phyloP scores from a whole-genome alignment of 768 basidiomycete species.

The Lepiota venenata region DNA sequence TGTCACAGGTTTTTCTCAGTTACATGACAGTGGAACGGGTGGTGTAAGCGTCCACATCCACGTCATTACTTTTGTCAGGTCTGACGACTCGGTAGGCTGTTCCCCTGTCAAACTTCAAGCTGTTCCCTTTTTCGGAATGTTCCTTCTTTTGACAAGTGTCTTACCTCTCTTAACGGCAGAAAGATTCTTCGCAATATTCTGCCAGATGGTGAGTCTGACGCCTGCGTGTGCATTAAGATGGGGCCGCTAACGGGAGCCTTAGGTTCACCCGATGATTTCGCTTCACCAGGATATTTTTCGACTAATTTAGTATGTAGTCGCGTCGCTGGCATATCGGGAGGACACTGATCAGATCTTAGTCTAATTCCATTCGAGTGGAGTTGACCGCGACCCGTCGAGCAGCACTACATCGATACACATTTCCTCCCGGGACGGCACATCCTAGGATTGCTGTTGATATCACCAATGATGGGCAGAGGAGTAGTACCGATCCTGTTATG shows the following conservation, averaged over 20 bases:
- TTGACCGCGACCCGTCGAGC: conserved; percentile 57
- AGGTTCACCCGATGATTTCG: conserved; percentile 59
- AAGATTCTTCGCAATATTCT: conserved; percentile 47
- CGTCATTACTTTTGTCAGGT: not conserved
- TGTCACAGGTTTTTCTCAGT: conserved; percentile 57
- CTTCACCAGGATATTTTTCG: conserved; percentile 65
- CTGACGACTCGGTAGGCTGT: conserved; percentile 31
- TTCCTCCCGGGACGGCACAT: conserved; percentile 40
- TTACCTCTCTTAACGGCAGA: conserved; percentile 41
- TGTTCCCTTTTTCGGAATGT: conserved; percentile 52
- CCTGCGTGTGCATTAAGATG: not conserved
- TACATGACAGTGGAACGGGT: conserved; percentile 63
- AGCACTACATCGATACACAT: conserved; percentile 58
- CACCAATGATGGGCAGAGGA: conserved; percentile 57
- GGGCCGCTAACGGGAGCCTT: not conserved
- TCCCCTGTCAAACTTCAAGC: conserved; percentile 60
- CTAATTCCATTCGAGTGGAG: conserved; percentile 54
- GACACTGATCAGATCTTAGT: conserved; percentile 26
- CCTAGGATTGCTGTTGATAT: conserved; percentile 60
- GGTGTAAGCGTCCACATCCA: conserved; percentile 34
- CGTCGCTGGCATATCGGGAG: not conserved
- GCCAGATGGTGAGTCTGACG: conserved; percentile 37
- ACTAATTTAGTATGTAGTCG: conserved; percentile 45
- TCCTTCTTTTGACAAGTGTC: conserved; percentile 50
- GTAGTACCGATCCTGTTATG: conserved; percentile 45